Evolutionary conservation across 495 filamentous ascomycete species (phyloP).

Genomic region (Xylaria curta): DNA sequence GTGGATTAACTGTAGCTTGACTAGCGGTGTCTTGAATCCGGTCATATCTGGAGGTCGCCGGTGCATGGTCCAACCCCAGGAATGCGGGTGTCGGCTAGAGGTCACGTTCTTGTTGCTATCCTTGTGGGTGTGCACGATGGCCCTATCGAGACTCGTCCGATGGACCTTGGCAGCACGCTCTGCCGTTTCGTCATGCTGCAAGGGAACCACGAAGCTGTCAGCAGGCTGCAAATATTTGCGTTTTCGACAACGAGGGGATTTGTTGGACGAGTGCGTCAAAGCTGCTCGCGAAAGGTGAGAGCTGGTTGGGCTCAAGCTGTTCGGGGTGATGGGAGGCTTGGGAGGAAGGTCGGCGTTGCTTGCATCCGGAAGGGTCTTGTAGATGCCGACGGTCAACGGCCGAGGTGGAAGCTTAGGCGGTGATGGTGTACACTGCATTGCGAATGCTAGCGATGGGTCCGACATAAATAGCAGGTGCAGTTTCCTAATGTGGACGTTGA

Average conservation of each 20-base stretch:
- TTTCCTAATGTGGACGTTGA: neutral
- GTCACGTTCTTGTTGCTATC: neutral
- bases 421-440: neutral
- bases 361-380: conserved; percentile 16
- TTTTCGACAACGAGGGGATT: neutral
- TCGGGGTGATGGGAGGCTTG: neutral
- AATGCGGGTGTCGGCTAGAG: neutral
- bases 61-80: neutral
- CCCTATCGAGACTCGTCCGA: neutral
- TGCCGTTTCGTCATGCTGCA: neutral
- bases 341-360: conserved; percentile 11
- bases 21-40: neutral
- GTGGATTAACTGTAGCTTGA: neutral
- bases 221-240: neutral
- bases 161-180: neutral
- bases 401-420: neutral
- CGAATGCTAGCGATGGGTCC: neutral
- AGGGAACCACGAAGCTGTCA: neutral
- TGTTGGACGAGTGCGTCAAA: neutral
- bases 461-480: neutral
- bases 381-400: neutral
- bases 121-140: neutral
- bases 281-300: neutral
- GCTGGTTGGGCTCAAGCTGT: neutral
- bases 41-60: neutral